Conservation (phyloP, 305 asterid genomes). For the Fraxinus ornus region DNA sequence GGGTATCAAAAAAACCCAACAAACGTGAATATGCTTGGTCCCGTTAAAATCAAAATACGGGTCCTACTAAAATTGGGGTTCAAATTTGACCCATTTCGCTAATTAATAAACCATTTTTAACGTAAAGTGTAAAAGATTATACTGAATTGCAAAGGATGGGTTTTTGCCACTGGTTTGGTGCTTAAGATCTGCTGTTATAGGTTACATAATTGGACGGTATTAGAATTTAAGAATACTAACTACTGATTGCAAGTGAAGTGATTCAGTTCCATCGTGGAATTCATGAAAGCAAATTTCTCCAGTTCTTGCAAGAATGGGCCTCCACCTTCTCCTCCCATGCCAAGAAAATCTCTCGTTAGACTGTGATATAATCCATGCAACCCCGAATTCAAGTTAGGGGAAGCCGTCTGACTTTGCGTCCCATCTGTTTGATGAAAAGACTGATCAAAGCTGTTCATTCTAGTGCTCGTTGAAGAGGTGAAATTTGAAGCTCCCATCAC, state of each 20-base stretch:
- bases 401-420: neutral
- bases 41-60: too few relatives aligned
- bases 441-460: slow-evolving; percentile 19
- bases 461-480: slow-evolving; percentile 17
- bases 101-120: too few relatives aligned
- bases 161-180: neutral
- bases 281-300: slow-evolving; percentile 23
- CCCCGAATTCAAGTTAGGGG: slow-evolving; percentile 30
- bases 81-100: too few relatives aligned
- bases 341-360: slow-evolving; percentile 29
- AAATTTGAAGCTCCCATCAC: slow-evolving; percentile 32
- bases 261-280: slow-evolving; percentile 27
- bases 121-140: too few relatives aligned
- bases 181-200: neutral
- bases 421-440: slow-evolving; percentile 12
- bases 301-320: slow-evolving; percentile 23
- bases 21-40: too few relatives aligned
- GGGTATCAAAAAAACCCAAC: too few relatives aligned
- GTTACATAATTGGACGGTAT: neutral
- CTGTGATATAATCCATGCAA: slow-evolving; percentile 35
- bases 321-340: slow-evolving; percentile 28
- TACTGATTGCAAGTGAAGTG: slow-evolving; percentile 22
- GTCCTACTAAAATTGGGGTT: too few relatives aligned
- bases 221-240: neutral
- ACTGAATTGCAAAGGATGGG: too few relatives aligned